A percentile compares a stretch with the other conserved stretches of the same genome.
Conservation (phyloP, 495 filamentous ascomycete genomes). For the Annulohypoxylon maeteangense region DNA sequence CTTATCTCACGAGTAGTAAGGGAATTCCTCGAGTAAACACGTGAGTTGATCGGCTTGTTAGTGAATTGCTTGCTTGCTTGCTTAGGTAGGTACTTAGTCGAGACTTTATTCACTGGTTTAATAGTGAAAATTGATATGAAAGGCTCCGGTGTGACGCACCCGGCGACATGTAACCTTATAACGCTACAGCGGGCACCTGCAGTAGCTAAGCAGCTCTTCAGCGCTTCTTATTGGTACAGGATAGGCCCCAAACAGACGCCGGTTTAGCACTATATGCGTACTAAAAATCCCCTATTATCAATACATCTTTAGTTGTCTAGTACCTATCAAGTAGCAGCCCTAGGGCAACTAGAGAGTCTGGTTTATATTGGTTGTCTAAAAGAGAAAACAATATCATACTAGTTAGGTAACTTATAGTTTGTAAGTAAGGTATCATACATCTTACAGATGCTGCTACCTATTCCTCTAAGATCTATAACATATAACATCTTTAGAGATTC, state of each 20-base stretch:
- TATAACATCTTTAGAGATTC: not conserved
- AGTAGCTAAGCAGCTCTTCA: constrained; percentile 5
- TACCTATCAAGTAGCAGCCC: too few species aligned
- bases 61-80: not conserved
- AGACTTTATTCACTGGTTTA: not conserved
- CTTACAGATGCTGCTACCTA: not conserved
- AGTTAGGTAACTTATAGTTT: not conserved
- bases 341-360: too few species aligned
- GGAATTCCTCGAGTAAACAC: too few species aligned
- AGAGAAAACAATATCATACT: not conserved
- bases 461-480: not conserved
- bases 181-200: constrained; percentile 12
- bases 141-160: constrained; percentile 38
- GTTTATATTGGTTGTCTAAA: not conserved
- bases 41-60: not conserved
- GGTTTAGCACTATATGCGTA: not conserved
- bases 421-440: not conserved
- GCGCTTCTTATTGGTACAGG: constrained; percentile 11
- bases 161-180: constrained; percentile 29
- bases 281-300: not conserved
- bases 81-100: too few species aligned
- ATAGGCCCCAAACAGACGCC: not conserved
- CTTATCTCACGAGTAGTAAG: not conserved
- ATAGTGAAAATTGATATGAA: constrained; percentile 2
- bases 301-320: not conserved